Base-by-base conservation (phyloP, 805 yeast genomes). In the Wickerhamiella slavikovae region DNA sequence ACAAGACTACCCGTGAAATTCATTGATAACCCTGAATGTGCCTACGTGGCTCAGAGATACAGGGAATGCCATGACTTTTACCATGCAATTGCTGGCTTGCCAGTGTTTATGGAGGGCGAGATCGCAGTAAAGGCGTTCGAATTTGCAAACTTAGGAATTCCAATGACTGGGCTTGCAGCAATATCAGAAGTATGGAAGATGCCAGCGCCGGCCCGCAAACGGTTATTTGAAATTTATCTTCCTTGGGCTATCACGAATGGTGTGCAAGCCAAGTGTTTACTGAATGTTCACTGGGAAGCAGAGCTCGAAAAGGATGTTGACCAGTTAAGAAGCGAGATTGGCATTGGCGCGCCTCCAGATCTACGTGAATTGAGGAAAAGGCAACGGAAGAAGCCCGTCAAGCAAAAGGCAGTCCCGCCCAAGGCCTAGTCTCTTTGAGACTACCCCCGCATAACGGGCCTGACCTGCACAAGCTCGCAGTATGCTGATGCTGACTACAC, bases 61-160 rank as follows among this genome's bases (percentile, higher is more conserved):
- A 66, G 98, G 30, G 96, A 89, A 48, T 83, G 94, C 47, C 98
- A 89, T 45, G 98, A 89, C 47, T 89, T 89, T 45, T 85, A 82
- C 47, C 98, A 89, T 47, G 78, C 96, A 1, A 61, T 89, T 17
- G 75, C 91, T 0, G 85, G 91, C 11, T 60, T 79, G 29, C 96
- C 96, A 0, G 77, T 83, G 27, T 72, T 77, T 25, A 67, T 89
- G 38, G 96, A 89, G 46, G 98, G 98, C n/a, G 98, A 89, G 47
- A 73, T 89, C 30, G 80, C 94, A 1, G 74, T 89, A 13, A 89
- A 89, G 51, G 75, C 82, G 27, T 70, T 89, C 41, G 98, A 85
- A 51, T 91, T 72, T 44, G 74, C 89, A 45, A 85, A 89, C 49
- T 65, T 85, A 35, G 91, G 92, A 4, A 68, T 89, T 26, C 95